A percentile compares a stretch with the other conserved stretches of the same genome.
phyloP scores from a whole-genome alignment of 352 stramenopile genomes.

The Globisporangium orthogonon region DNA sequence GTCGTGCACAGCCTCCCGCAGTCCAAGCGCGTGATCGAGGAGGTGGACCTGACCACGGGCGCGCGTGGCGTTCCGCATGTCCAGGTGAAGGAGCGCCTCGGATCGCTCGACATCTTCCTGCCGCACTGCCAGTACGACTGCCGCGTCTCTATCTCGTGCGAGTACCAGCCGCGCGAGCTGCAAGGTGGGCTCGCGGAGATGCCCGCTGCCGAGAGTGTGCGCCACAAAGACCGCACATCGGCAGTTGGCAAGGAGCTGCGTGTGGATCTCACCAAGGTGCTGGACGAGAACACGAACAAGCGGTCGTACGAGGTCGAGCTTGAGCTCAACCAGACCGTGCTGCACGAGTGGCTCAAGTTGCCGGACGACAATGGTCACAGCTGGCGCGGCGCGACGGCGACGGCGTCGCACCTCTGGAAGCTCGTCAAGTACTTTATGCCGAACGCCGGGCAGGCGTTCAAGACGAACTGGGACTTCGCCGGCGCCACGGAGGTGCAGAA shows the following conservation, averaged over 20 bases:
- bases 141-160: constrained; percentile 78
- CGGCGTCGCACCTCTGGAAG: constrained; percentile 65
- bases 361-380: constrained; percentile 66
- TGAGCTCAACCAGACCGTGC: constrained; percentile 54
- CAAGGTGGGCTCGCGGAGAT: constrained; percentile 52
- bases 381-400: constrained; percentile 62
- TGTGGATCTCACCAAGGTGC: constrained; percentile 79
- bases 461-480: constrained; percentile 66
- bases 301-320: constrained; percentile 74
- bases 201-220: constrained; percentile 62
- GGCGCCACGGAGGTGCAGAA: constrained; percentile 74
- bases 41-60: constrained; percentile 57
- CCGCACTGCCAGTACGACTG: constrained; percentile 83
- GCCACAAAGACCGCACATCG: constrained; percentile 73
- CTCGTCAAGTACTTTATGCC: constrained; percentile 86
- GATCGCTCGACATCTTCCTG: constrained; percentile 83
- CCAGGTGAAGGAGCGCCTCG: constrained; percentile 79
- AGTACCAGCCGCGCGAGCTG: constrained; percentile 57
- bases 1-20: constrained; percentile 73
- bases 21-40: constrained; percentile 73
- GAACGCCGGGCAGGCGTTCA: constrained; percentile 71
- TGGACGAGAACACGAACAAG: constrained; percentile 70
- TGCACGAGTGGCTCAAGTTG: constrained; percentile 74
- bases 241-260: constrained; percentile 71
- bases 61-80: constrained; percentile 37